Evolutionary conservation across 805 yeast genomes (phyloP).

Genomic region (Allodekkera sacchari): DNA sequence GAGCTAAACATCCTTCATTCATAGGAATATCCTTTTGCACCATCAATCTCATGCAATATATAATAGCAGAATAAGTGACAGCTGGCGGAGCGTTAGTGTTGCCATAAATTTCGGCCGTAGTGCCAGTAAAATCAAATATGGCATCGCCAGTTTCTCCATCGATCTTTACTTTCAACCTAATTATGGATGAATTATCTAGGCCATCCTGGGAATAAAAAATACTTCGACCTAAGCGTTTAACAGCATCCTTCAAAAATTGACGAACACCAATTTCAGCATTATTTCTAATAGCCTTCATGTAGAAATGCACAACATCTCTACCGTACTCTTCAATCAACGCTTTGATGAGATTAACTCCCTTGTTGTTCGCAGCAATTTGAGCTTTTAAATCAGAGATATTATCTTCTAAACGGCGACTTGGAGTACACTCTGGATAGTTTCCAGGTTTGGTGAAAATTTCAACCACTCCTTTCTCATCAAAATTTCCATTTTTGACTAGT

Average conservation of each 20-base stretch:
- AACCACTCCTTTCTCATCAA: slow-evolving; percentile 42
- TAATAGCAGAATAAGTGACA: slow-evolving; percentile 43
- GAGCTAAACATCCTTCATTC: slow-evolving; percentile 51
- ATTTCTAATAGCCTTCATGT: slow-evolving; percentile 35
- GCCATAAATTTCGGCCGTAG: slow-evolving; percentile 43
- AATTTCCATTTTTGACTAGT: too few species aligned
- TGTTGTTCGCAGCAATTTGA: slow-evolving; percentile 38
- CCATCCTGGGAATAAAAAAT: slow-evolving; percentile 36
- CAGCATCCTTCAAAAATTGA: slow-evolving; percentile 29
- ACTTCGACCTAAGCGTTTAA: slow-evolving; percentile 22
- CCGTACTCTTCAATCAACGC: slow-evolving; percentile 34
- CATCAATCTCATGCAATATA: slow-evolving; percentile 43
- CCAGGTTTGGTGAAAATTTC: slow-evolving; percentile 38
- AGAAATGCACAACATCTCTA: slow-evolving; percentile 29
- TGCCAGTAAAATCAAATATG: slow-evolving; percentile 41
- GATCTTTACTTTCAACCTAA: slow-evolving; percentile 34
- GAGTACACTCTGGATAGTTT: slow-evolving; percentile 42
- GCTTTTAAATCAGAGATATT: slow-evolving; percentile 40
- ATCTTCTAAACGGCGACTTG: slow-evolving; percentile 43
- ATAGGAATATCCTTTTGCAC: slow-evolving; percentile 47
- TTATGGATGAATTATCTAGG: slow-evolving; percentile 49
- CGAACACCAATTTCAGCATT: slow-evolving; percentile 37
- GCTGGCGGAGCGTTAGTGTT: slow-evolving; percentile 50
- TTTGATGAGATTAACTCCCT: slow-evolving; percentile 29
- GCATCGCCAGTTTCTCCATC: slow-evolving; percentile 33